Conservation (phyloP, 345 rosid species). For the Pistacia integerrima region DNA sequence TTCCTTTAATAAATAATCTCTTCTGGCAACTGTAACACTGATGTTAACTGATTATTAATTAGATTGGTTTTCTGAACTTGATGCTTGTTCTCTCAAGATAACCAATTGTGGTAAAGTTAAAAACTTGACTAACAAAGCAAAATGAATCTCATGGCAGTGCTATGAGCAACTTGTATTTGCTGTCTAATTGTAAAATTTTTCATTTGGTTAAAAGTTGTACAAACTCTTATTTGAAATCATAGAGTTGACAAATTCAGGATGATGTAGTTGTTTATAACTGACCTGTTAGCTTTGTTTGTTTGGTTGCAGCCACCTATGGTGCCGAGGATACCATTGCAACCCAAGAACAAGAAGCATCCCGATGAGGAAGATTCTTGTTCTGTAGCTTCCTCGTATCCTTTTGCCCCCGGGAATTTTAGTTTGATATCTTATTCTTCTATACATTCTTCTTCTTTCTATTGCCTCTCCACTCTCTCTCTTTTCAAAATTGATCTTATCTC, state of each 20-base stretch:
- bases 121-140: not conserved
- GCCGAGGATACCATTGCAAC: constrained; percentile 64
- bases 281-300: not conserved
- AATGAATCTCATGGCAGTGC: constrained; percentile 2
- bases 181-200: not conserved
- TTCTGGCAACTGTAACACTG: not conserved
- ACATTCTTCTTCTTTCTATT: constrained; percentile 9
- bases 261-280: constrained; percentile 3
- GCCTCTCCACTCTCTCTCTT: constrained; percentile 7
- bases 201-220: not conserved
- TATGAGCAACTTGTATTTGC: constrained; percentile 2
- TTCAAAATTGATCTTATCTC: constrained; percentile 20
- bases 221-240: not conserved
- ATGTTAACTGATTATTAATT: not conserved
- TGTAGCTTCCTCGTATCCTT: constrained; percentile 70
- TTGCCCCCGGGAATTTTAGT: not conserved
- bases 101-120: not conserved
- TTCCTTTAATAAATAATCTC: not conserved
- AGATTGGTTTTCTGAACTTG: not conserved
- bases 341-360: constrained; percentile 64
- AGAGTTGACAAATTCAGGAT: not conserved
- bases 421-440: constrained; percentile 8
- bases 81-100: not conserved
- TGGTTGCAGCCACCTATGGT: constrained; percentile 38
- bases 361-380: constrained; percentile 81